Evolutionary conservation across 306 rosid species (phyloP), one percentile per base, ranked within the genome.

Genomic region (Trifolium fragiferum): DNA sequence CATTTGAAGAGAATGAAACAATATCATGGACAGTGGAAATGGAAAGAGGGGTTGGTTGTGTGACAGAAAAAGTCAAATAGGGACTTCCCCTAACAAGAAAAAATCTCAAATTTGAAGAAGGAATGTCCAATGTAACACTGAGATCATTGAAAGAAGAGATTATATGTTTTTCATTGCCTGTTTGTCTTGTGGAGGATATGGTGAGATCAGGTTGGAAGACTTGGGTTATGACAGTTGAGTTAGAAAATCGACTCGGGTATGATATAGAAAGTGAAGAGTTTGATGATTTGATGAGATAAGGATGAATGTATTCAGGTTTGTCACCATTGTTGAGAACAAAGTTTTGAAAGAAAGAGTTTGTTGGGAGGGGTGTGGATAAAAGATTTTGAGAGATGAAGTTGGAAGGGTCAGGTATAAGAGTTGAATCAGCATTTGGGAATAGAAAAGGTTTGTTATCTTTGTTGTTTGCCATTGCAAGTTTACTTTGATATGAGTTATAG

Each of bases 81-180:
- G 98, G 98, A 50, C 92, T 91, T 49, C 98, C 98, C 16, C 92
- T 88, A 13, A 86, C 98, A 25, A 93, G 97, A 1, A 87, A 83
- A 74, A 87, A 89, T 2, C 77, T 68, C 6, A 93, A 78, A 43
- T 88, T 88, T n/a, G 93, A 82, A 50, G 90, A 86, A 18, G 97
- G 98, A 21, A 85, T 16, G 47, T 91, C 98, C 43, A 93, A 65
- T 2, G 94, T 89, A 80, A 93, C 84, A 37, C 96, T 78, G 8
- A 93, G 96, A 75, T 91, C 98, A 43, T 43, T 75, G 20, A 74
- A 88, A 19, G 91, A 81, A 60, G 98, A 82, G 21, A 93, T 76
- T 10, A 86, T 7, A n/a, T 91, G 98, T n/a, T 64, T 77, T 2
- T 74, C 81, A 13, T 33, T 70, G 7, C 89, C 37, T 72, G 3